phyloP scores from a whole-genome alignment of 495 filamentous ascomycete species.

The Penicillium ochrochloron region DNA sequence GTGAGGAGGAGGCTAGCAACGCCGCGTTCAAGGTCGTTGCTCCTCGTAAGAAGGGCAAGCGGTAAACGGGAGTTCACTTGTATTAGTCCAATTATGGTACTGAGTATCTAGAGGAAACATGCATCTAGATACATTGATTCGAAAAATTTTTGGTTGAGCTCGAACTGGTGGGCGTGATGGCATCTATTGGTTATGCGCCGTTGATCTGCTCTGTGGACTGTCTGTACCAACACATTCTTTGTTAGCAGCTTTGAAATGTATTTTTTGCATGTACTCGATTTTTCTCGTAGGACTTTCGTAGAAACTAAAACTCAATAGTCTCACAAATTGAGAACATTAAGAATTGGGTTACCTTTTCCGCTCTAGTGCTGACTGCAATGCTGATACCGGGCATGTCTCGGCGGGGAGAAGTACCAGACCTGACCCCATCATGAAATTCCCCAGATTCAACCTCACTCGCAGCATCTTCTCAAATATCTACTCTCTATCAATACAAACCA shows the following conservation, averaged over 20 bases:
- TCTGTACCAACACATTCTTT: conserved; percentile 17
- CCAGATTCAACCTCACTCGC: background rate
- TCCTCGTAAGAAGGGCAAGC: conserved; percentile 91
- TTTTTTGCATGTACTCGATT: conserved; percentile 8
- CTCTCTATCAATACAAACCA: background rate
- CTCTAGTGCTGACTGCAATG: background rate
- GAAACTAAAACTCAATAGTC: background rate
- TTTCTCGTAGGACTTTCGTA: background rate
- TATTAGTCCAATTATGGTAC: conserved; percentile 13
- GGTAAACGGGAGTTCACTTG: conserved; percentile 41
- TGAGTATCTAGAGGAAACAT: background rate
- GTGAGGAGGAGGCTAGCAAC: conserved; percentile 57
- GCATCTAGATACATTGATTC: background rate
- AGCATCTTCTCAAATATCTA: background rate
- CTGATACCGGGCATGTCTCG: background rate
- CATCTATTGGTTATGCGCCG: background rate
- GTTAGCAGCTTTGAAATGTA: conserved; percentile 14
- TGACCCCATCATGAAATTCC: background rate
- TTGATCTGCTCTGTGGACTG: background rate
- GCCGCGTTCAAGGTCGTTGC: conserved; percentile 86
- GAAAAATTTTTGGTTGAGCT: background rate
- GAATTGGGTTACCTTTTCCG: background rate
- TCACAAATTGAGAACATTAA: background rate
- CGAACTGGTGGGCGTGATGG: background rate
- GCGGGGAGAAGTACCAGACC: background rate